These are phyloP conservation scores for Fusarium tricinctum DNA, from an alignment of 2,329 filamentous ascomycete genomes.

Conservation along the genomic window DNA sequence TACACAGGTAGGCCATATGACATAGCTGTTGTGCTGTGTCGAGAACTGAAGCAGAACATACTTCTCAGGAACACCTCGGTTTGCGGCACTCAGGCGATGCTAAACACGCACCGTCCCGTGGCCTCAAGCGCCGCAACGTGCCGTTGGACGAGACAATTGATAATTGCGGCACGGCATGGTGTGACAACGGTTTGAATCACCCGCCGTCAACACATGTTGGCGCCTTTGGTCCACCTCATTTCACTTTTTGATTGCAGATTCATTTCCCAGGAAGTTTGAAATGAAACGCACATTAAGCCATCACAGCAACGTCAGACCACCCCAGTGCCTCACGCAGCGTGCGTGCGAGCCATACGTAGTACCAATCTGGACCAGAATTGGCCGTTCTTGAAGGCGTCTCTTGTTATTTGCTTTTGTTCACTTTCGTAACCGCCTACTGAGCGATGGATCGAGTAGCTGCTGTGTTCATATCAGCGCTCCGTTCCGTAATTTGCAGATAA, in stretches of 20 bases:
- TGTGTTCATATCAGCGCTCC: background rate
- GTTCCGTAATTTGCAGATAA: background rate
- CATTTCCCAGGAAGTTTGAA: slow-evolving; percentile 35
- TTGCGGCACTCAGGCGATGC: slow-evolving; percentile 35
- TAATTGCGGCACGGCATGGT: slow-evolving; percentile 31
- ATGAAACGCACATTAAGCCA: slow-evolving; percentile 28
- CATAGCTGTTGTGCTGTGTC: too few species aligned
- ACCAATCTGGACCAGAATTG: slow-evolving; percentile 18
- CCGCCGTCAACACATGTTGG: slow-evolving; percentile 26
- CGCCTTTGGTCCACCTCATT: slow-evolving; percentile 45
- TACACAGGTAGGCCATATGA: too few species aligned
- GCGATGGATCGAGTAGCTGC: background rate
- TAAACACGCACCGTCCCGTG: slow-evolving; percentile 45
- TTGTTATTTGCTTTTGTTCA: slow-evolving; percentile 22
- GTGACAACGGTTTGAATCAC: slow-evolving; percentile 45
- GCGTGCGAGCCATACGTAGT: slow-evolving; percentile 6
- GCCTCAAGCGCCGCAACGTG: slow-evolving; percentile 23
- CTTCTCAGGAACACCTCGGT: slow-evolving; percentile 14
- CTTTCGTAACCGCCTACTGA: slow-evolving; percentile 1
- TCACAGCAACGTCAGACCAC: slow-evolving; percentile 43
- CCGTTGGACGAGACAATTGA: background rate
- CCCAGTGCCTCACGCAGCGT: slow-evolving; percentile 31
- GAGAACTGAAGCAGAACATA: slow-evolving; percentile 26
- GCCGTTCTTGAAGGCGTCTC: background rate
- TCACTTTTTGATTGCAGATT: slow-evolving; percentile 43